Percentiles rank a stretch among this genome's conserved stretches.
Evolutionary conservation across 2,329 filamentous ascomycete genomes (phyloP).

Genomic region (Fusarium ambrosium): DNA sequence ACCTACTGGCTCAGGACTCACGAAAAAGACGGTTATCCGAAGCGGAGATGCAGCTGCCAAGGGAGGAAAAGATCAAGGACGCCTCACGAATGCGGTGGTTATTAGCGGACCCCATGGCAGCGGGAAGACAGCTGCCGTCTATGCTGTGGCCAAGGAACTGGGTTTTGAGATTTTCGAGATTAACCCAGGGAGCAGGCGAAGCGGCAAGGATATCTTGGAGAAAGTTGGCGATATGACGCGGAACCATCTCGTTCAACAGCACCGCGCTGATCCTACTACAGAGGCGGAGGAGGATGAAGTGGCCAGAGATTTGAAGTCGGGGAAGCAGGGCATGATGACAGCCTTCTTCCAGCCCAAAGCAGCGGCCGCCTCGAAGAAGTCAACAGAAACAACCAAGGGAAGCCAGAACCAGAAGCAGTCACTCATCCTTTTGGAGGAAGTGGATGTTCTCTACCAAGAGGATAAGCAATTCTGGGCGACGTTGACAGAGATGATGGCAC

Average conservation of each 20-base stretch:
- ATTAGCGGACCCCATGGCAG: constrained; percentile 91
- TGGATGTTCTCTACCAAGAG: constrained; percentile 93
- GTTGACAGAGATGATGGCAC: constrained; percentile 79
- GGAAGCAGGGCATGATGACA: constrained; percentile 83
- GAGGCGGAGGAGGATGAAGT: constrained; percentile 49
- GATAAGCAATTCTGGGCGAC: constrained; percentile 96
- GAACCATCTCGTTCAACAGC: constrained; percentile 84
- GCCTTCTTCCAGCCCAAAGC: constrained; percentile 80
- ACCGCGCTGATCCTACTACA: constrained; percentile 52
- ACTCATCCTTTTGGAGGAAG: constrained; percentile 92
- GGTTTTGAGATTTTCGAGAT: constrained; percentile 97
- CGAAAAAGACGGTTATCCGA: constrained; percentile 69
- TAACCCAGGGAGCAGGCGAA: constrained; percentile 85
- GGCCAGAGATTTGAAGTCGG: constrained; percentile 70
- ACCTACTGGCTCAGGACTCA: constrained; percentile 53
- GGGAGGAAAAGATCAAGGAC: constrained; percentile 59
- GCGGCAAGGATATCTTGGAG: constrained; percentile 90
- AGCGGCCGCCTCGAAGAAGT: constrained; percentile 39
- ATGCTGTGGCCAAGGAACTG: constrained; percentile 91
- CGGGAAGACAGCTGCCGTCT: constrained; percentile 93
- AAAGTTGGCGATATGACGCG: constrained; percentile 96
- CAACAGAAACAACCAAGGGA: constrained; percentile 50
- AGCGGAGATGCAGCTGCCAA: constrained; percentile 54
- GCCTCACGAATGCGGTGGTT: constrained; percentile 81
- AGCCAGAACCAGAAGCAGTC: constrained; percentile 85